Evolutionary conservation across 331 rosid species (phyloP), one percentile per base, ranked within the genome.

Genomic region (Quercus tomentella): DNA sequence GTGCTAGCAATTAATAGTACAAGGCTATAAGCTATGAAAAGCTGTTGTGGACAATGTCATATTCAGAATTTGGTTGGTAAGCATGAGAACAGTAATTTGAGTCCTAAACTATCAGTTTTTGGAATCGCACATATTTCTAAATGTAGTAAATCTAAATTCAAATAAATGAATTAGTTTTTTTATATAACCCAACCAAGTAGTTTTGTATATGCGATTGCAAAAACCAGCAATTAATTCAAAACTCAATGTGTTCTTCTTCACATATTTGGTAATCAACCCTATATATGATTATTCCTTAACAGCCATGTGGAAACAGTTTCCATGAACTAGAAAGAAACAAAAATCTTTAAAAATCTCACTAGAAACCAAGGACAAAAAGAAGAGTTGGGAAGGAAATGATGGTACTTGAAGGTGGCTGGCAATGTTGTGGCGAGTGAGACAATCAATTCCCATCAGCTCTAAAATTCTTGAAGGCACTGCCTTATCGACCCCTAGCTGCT

Each of bases 381-480:
- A 18, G 70, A 12, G 18, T 8, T 3, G 72, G 37, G 51, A 67
- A 17, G n/a, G 37, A 73, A 26, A 1, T 14, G n/a, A 23, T 11
- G 23, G 23, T 89, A 93, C 99, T 82, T 95, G 99, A 63, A 95
- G 99, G 83, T 93, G 99, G 80, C 99, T 95, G 4, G 99, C 99
- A 57, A 95, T 92, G 85, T 95, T 95, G 81, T 95, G 99, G 61
- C 99, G 99, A 83, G 98, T 95, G 86, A 95, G 97, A 87, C 98
- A 88, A 63, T 88, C 90, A 43, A 93, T 91, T 81, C 99, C 96
- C 99, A 95, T 95, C 61, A 91, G 90, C 93, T 93, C 99, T 82
- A 93, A 85, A 80, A 95, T 95, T 86, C 94, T 85, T 21, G 99
- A 95, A 77, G 99, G 99, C 23, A 95, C 99, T 2, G 99, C 98